A percentile compares a stretch with the other conserved stretches of the same genome.
Conservation (phyloP, 768 basidiomycete genomes). For the Mrakia gelida region DNA sequence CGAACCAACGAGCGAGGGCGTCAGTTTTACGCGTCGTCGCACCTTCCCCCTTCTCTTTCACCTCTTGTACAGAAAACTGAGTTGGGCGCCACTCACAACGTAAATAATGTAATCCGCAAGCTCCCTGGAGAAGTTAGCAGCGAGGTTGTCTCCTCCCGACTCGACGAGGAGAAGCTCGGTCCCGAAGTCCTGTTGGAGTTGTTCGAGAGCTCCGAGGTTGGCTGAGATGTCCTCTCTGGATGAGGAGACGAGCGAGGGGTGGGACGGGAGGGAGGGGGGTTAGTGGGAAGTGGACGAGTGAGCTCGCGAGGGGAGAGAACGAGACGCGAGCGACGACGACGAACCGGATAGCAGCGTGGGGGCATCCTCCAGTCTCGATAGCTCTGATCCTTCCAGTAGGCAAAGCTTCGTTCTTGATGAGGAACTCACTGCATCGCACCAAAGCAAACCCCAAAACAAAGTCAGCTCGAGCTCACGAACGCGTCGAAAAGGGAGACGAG, state of each 20-base stretch:
- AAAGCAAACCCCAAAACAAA: background rate
- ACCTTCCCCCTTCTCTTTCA: no score
- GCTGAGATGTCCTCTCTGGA: slow-evolving; percentile 83
- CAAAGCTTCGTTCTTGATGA: slow-evolving; percentile 87
- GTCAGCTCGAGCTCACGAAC: background rate
- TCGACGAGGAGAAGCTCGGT: slow-evolving; percentile 93
- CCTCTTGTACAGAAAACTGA: no score
- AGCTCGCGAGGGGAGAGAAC: background rate
- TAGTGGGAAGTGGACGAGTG: background rate
- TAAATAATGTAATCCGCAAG: slow-evolving; percentile 97
- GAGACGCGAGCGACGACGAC: background rate
- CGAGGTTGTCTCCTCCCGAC: slow-evolving; percentile 54
- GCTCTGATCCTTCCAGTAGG: slow-evolving; percentile 73
- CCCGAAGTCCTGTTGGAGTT: slow-evolving; percentile 80
- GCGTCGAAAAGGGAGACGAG: background rate
- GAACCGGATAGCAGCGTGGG: slow-evolving; percentile 89
- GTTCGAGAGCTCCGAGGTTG: slow-evolving; percentile 92
- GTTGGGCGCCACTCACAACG: slow-evolving; percentile 62
- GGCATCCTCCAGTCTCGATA: slow-evolving; percentile 92
- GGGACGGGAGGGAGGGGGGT: background rate
- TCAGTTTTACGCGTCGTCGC: no score
- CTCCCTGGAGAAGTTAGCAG: slow-evolving; percentile 90
- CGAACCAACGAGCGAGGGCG: no score
- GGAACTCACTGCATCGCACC: slow-evolving; percentile 59
- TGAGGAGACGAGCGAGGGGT: background rate